Conservation (phyloP, 352 stramenopile genomes). For the Phytophthora podocarpi region DNA sequence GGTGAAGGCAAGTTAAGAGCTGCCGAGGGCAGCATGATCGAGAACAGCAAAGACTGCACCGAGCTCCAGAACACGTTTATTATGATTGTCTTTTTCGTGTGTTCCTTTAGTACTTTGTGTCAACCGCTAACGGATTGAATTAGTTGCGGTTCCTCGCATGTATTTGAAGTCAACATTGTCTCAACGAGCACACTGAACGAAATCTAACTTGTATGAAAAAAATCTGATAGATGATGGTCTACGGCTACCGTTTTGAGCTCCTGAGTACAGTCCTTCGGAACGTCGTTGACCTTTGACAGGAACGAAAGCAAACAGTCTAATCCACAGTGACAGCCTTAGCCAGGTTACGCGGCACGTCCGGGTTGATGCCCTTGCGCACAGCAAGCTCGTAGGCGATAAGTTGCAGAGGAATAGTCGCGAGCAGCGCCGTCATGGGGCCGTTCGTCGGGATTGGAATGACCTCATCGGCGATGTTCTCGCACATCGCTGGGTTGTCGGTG, state of each 20-base stretch:
- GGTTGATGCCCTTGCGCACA: conserved; percentile 96
- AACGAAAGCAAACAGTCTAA: conserved; percentile 58
- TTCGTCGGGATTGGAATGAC: conserved; percentile 97
- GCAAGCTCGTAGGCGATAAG: conserved; percentile 98
- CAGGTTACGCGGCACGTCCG: conserved; percentile 97
- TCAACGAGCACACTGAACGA: neutral
- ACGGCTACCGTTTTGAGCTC: conserved; percentile 12
- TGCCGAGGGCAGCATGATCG: too few species aligned
- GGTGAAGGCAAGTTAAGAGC: too few species aligned
- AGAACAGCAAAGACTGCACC: too few species aligned
- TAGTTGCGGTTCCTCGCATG: too few species aligned
- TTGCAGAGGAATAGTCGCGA: conserved; percentile 96
- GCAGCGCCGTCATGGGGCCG: conserved; percentile 95
- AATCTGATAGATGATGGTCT: conserved; percentile 10
- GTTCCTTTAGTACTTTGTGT: too few species aligned
- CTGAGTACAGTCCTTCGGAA: conserved; percentile 19
- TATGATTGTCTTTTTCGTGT: too few species aligned
- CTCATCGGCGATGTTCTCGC: conserved; percentile 91
- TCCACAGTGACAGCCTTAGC: conserved; percentile 99
- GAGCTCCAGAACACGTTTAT: too few species aligned
- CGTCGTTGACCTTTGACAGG: conserved; percentile 10
- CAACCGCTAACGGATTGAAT: too few species aligned
- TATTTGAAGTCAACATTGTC: too few species aligned
- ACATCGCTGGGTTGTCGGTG: conserved; percentile 95
- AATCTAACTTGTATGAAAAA: conserved; percentile 1